Percentiles rank a stretch among this genome's conserved stretches.
Conservation (phyloP, 2,329 filamentous ascomycete species). For the Raffaelea arxii region DNA sequence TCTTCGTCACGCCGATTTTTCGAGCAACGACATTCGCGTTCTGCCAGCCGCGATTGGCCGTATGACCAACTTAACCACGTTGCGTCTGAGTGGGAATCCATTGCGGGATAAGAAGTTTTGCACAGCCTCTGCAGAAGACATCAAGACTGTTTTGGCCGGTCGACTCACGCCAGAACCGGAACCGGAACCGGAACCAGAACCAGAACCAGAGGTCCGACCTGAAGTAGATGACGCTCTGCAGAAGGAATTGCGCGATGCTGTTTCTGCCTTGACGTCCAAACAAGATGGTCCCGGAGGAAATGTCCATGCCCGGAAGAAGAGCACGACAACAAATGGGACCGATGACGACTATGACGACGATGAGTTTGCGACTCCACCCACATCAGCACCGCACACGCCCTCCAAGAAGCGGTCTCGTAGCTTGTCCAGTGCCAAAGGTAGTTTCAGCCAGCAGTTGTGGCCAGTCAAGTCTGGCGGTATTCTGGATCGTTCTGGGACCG, state of each 20-base stretch:
- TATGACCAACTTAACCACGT: slow-evolving; percentile 67
- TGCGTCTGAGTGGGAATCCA: slow-evolving; percentile 82
- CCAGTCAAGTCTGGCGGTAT: slow-evolving; percentile 49
- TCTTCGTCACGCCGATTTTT: slow-evolving; percentile 71
- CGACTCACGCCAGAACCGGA: slow-evolving; percentile 51
- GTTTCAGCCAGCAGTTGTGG: slow-evolving; percentile 33
- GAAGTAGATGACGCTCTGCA: neutral
- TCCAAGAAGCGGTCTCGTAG: slow-evolving; percentile 39
- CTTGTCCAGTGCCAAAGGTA: slow-evolving; percentile 15
- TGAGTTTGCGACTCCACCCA: slow-evolving; percentile 48
- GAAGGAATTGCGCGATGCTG: slow-evolving; percentile 10
- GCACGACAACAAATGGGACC: slow-evolving; percentile 28
- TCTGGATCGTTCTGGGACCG: slow-evolving; percentile 60
- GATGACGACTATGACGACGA: slow-evolving; percentile 39
- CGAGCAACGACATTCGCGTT: slow-evolving; percentile 69
- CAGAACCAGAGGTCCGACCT: neutral
- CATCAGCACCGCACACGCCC: slow-evolving; percentile 41
- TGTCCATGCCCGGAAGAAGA: slow-evolving; percentile 1
- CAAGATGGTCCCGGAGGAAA: neutral
- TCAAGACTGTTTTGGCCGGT: slow-evolving; percentile 63
- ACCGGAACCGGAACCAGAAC: slow-evolving; percentile 8
- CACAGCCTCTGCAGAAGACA: slow-evolving; percentile 66
- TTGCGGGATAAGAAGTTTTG: slow-evolving; percentile 80
- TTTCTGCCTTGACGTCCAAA: slow-evolving; percentile 6
- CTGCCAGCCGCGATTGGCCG: slow-evolving; percentile 67